Conservation (phyloP, 306 rosid genomes). For the Acacia acuminata region DNA sequence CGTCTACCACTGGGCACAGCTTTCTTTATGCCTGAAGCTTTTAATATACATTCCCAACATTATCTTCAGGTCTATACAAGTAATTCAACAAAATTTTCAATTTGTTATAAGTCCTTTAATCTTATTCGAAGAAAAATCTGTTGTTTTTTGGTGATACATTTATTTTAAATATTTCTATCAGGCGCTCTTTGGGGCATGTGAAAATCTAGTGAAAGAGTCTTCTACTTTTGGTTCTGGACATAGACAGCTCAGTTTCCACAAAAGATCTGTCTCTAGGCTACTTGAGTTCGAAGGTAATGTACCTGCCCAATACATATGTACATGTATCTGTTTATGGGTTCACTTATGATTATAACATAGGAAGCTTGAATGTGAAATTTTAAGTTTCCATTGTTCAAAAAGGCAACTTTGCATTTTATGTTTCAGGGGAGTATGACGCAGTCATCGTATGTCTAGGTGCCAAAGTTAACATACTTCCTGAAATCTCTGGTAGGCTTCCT, state of each 20-base stretch:
- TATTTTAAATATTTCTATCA: conserved; percentile 34
- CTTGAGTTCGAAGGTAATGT: conserved; percentile 75
- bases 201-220: conserved; percentile 59
- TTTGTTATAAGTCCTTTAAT: neutral
- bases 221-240: conserved; percentile 43
- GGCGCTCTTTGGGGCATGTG: conserved; percentile 79
- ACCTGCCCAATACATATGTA: neutral
- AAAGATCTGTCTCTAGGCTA: conserved; percentile 55
- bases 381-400: conserved; percentile 5
- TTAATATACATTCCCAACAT: conserved; percentile 64
- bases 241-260: conserved; percentile 58
- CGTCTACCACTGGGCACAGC: conserved; percentile 56
- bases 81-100: neutral
- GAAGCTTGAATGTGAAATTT: conserved; percentile 17
- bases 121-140: neutral
- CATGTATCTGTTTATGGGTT: neutral
- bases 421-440: conserved; percentile 78
- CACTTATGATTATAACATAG: neutral
- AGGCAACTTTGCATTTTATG: conserved; percentile 1
- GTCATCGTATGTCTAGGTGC: conserved; percentile 87
- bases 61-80: conserved; percentile 72
- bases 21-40: conserved; percentile 90
- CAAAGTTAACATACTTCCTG: conserved; percentile 75
- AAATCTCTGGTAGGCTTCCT: conserved; percentile 86
- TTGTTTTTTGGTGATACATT: neutral